Percentiles rank a stretch among this genome's conserved stretches.
Conservation (phyloP, 192 early-diverging fungal species). For the Phlyctochytrium bullatum region DNA sequence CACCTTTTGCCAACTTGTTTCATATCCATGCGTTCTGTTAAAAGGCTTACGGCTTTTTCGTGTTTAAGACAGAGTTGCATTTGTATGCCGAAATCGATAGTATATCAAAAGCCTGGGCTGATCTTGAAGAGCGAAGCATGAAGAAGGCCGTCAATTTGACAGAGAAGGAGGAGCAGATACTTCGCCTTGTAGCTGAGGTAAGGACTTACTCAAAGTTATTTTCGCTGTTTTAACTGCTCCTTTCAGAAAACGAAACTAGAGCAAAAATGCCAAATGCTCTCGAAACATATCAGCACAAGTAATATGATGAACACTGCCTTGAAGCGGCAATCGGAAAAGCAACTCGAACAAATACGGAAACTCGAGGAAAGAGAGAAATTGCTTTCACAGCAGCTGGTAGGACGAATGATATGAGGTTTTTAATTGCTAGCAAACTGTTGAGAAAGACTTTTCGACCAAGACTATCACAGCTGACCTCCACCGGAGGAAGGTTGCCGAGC, state of each 20-base stretch:
- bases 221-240: not conserved
- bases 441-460: constrained; percentile 62
- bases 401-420: constrained; percentile 12
- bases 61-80: constrained; percentile 56
- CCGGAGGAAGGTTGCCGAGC: constrained; percentile 53
- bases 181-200: constrained; percentile 73
- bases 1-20: constrained; percentile 23
- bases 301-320: constrained; percentile 65
- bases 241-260: constrained; percentile 74
- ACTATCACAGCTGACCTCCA: constrained; percentile 47
- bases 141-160: constrained; percentile 73
- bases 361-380: constrained; percentile 78
- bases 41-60: too few species aligned
- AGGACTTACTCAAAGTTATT: not conserved
- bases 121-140: constrained; percentile 81
- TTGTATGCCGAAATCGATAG: constrained; percentile 65
- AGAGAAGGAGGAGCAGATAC: constrained; percentile 76
- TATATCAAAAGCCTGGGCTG: constrained; percentile 64
- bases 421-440: constrained; percentile 42
- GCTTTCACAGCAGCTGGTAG: constrained; percentile 66
- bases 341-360: constrained; percentile 76
- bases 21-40: constrained; percentile 13
- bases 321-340: constrained; percentile 75
- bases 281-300: constrained; percentile 67
- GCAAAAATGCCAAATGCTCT: constrained; percentile 73